Conservation (phyloP, 1,284 basidiomycete species). For the Ceratobasidium sp. region DNA sequence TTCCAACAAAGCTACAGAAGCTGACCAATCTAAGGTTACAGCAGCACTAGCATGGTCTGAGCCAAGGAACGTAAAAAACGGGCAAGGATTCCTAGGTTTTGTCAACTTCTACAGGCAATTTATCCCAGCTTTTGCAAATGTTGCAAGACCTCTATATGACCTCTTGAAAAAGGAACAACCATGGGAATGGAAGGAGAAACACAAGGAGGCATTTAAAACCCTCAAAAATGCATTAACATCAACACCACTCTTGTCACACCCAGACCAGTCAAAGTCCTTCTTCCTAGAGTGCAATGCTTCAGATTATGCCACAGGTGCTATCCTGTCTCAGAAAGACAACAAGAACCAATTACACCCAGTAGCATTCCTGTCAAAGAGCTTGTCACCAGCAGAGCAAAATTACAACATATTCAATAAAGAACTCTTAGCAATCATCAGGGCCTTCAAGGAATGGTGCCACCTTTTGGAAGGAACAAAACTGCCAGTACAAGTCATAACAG, state of each 20-base stretch:
- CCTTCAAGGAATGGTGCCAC: constrained; percentile 53
- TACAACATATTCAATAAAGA: constrained; percentile 54
- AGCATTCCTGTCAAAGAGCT: constrained; percentile 45
- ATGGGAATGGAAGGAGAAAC: not conserved
- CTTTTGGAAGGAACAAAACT: constrained; percentile 48
- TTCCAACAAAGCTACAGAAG: not conserved
- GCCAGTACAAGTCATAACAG: no score
- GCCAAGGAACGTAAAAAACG: not conserved
- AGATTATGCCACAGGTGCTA: constrained; percentile 45
- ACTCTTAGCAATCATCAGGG: constrained; percentile 53
- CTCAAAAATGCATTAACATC: not conserved
- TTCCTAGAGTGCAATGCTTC: no score
- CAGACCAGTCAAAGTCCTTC: constrained; percentile 42
- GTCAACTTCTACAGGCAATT: not conserved
- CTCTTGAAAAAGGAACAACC: not conserved
- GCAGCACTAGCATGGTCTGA: not conserved
- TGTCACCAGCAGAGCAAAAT: constrained; percentile 47
- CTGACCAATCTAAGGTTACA: not conserved
- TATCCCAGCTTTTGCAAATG: not conserved
- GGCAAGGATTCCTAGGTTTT: not conserved
- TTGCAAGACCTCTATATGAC: not conserved
- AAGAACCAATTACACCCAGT: constrained; percentile 44
- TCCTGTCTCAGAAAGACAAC: constrained; percentile 44
- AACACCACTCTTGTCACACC: constrained; percentile 40
- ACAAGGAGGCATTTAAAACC: not conserved